Evolutionary conservation across 2,329 filamentous ascomycete genomes (phyloP).

Genomic region (Byssochlamys sp.): DNA sequence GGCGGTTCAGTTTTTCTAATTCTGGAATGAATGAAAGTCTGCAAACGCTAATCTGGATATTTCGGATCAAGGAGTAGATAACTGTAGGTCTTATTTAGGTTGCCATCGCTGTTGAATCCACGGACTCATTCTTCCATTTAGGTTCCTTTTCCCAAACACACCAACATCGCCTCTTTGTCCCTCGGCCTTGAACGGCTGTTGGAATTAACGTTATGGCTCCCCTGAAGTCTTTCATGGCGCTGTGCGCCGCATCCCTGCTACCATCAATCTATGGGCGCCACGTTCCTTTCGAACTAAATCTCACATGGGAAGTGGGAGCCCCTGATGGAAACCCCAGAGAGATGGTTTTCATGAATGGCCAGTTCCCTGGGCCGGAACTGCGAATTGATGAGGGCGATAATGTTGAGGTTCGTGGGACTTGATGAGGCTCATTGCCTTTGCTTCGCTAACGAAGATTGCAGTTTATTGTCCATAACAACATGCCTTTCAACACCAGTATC

Average conservation of each 20-base stretch:
- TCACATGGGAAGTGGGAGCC: constrained; percentile 25
- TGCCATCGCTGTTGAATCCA: neutral
- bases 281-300: constrained; percentile 16
- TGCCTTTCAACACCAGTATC: constrained; percentile 22
- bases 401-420: constrained; percentile 13
- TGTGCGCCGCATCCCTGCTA: constrained; percentile 6
- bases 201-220: constrained; percentile 6
- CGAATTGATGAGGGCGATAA: constrained; percentile 19
- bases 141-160: neutral
- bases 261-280: neutral
- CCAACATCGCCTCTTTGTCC: neutral
- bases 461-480: constrained; percentile 22
- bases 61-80: neutral
- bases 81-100: neutral
- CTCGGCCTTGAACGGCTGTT: neutral
- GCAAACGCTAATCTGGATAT: neutral
- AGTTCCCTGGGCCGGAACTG: constrained; percentile 24
- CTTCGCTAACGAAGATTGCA: constrained; percentile 3
- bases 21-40: neutral
- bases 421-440: neutral
- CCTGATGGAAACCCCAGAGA: constrained; percentile 24
- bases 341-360: constrained; percentile 24
- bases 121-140: neutral
- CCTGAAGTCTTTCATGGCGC: constrained; percentile 6
- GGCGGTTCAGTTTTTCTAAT: neutral